A percentile compares a stretch with the other conserved stretches of the same genome.
Evolutionary conservation across 2,329 filamentous ascomycete species (phyloP).

Genomic region (Canariomyces notabilis): DNA sequence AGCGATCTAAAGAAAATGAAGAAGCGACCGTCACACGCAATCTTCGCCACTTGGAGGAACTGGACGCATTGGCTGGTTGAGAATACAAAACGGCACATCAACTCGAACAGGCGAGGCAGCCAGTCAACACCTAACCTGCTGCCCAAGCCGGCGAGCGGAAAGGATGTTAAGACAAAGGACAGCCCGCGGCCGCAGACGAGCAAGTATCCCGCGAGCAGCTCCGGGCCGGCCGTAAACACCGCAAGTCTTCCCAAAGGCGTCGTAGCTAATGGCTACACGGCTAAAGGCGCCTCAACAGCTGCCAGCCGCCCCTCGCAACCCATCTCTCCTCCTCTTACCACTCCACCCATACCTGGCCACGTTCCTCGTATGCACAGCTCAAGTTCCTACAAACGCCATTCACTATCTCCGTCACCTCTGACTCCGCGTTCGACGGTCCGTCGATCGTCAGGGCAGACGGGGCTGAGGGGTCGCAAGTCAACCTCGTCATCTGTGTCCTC

Average conservation of each 20-base stretch:
- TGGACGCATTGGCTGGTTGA: constrained; percentile 61
- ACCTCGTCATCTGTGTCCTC: constrained; percentile 94
- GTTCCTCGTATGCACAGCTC: constrained; percentile 33
- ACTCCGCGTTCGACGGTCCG: constrained; percentile 85
- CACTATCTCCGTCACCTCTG: constrained; percentile 77
- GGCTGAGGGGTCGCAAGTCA: constrained; percentile 85
- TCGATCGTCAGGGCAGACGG: constrained; percentile 73
- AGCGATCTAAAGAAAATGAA: constrained; percentile 42
- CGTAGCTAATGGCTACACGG: constrained; percentile 46
- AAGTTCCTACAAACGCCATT: constrained; percentile 63
- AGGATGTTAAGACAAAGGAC: constrained; percentile 44
- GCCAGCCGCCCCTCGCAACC: constrained; percentile 22
- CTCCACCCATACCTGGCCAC: constrained; percentile 20
- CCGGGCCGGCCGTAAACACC: constrained; percentile 33
- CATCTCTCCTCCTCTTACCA: constrained; percentile 28
- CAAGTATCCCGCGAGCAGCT: constrained; percentile 45
- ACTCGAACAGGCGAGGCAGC: constrained; percentile 46
- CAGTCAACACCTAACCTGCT: constrained; percentile 57
- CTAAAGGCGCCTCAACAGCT: constrained; percentile 27
- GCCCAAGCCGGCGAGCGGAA: constrained; percentile 41
- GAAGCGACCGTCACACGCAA: constrained; percentile 54
- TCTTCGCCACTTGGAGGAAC: constrained; percentile 58
- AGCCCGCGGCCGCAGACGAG: constrained; percentile 57
- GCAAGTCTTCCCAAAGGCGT: constrained; percentile 46
- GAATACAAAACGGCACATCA: constrained; percentile 48